Conservation (phyloP, 169 alveolate genomes). For the Cryptosporidium sp. region DNA sequence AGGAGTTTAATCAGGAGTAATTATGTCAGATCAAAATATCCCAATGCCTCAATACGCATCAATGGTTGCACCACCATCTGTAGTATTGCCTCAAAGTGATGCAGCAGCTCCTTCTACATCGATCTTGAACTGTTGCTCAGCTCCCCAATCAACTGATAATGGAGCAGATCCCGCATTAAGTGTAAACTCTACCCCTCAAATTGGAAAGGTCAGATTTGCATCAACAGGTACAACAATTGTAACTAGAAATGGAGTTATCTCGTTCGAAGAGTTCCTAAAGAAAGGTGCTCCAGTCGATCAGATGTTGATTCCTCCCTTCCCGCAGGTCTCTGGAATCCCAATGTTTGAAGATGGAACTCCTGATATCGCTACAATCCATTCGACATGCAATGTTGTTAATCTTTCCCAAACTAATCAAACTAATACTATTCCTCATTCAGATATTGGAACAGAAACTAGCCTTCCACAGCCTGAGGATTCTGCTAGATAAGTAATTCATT, state of each 20-base stretch:
- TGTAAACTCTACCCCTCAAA: conserved; percentile 59
- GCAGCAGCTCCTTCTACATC: conserved; percentile 77
- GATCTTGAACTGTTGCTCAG: conserved; percentile 65
- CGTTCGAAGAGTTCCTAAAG: conserved; percentile 64
- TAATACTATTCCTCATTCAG: conserved; percentile 54
- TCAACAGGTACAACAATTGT: conserved; percentile 67
- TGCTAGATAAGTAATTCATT: conserved; percentile 17
- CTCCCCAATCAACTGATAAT: conserved; percentile 43
- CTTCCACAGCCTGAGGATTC: conserved; percentile 29
- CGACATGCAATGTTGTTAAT: conserved; percentile 66
- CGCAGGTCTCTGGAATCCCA: conserved; percentile 76
- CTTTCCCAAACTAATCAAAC: conserved; percentile 68
- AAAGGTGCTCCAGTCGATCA: conserved; percentile 75
- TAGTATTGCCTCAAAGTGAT: conserved; percentile 63
- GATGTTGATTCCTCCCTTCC: conserved; percentile 72
- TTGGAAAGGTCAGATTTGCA: conserved; percentile 67
- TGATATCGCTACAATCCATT: conserved; percentile 71
- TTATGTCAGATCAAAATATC: conserved; percentile 41
- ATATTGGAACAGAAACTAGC: conserved; percentile 36
- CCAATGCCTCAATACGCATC: conserved; percentile 52
- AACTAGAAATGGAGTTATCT: conserved; percentile 66
- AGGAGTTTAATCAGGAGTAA: neutral
- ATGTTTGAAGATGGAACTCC: conserved; percentile 77
- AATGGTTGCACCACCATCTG: conserved; percentile 76
- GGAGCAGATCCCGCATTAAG: conserved; percentile 72